These are phyloP conservation scores for Saccharomycopsis schoenii DNA, from an alignment of 805 yeast genomes.

Conservation along the genomic window DNA sequence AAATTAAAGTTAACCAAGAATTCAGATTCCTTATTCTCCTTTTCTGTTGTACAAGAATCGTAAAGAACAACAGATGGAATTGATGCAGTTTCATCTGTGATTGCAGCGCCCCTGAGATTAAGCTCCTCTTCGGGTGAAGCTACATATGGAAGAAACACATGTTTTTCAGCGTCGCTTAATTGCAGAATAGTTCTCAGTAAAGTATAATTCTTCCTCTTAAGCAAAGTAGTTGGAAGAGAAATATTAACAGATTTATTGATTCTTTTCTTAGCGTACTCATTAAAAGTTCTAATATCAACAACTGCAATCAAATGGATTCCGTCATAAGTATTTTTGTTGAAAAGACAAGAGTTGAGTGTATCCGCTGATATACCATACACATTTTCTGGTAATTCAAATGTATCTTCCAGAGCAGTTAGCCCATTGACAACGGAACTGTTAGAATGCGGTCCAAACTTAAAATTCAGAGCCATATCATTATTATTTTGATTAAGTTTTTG, in stretches of 20 bases:
- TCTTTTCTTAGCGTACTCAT: slow-evolving; percentile 55
- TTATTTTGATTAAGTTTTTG: background rate
- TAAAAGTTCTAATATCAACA: slow-evolving; percentile 74
- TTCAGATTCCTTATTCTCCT: slow-evolving; percentile 40
- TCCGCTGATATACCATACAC: slow-evolving; percentile 3
- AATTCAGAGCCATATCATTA: background rate
- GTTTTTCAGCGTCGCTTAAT: slow-evolving; percentile 43
- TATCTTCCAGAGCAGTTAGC: background rate
- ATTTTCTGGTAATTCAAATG: slow-evolving; percentile 3
- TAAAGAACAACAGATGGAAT: slow-evolving; percentile 40
- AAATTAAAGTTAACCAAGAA: slow-evolving; percentile 27
- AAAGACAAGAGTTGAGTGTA: background rate
- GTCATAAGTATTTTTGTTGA: background rate
- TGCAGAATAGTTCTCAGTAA: slow-evolving; percentile 53
- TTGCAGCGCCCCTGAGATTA: background rate
- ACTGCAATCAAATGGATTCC: slow-evolving; percentile 29
- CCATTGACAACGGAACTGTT: background rate
- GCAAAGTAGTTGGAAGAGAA: slow-evolving; percentile 81
- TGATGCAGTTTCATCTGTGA: background rate
- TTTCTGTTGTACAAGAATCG: slow-evolving; percentile 35
- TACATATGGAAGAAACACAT: slow-evolving; percentile 31
- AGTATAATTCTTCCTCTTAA: slow-evolving; percentile 66
- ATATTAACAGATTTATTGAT: slow-evolving; percentile 58
- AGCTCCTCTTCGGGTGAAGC: slow-evolving; percentile 18
- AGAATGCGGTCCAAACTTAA: background rate